These are phyloP conservation scores for Spongispora temasekensis DNA, from an alignment of 1,284 basidiomycete genomes.

Conservation along the genomic window DNA sequence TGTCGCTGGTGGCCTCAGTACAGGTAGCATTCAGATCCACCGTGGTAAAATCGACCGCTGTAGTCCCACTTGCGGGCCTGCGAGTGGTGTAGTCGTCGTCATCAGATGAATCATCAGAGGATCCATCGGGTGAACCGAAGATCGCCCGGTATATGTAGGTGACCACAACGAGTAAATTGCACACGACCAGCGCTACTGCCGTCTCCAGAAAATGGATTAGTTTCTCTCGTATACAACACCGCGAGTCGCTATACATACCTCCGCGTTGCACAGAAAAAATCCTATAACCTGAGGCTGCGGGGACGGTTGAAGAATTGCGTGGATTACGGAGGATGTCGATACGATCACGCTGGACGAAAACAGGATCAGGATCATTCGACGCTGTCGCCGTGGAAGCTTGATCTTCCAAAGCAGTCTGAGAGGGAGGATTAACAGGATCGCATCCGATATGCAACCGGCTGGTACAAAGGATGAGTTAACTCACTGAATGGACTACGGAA, in stretches of 20 bases:
- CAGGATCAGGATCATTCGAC: neutral
- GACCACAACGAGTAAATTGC: neutral
- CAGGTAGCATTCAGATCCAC: no score
- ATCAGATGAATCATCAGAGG: no score
- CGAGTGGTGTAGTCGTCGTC: no score
- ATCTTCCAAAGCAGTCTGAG: neutral
- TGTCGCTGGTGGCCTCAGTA: no score
- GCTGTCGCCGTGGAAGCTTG: neutral
- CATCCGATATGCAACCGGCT: neutral
- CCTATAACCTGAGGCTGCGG: neutral
- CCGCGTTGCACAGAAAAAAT: neutral
- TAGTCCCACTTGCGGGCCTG: no score
- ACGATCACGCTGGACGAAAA: neutral
- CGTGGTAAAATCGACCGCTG: no score
- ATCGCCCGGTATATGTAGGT: neutral
- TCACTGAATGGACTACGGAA: no score
- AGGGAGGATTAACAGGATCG: neutral
- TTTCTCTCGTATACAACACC: neutral
- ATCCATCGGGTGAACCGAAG: neutral
- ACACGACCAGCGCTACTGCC: neutral
- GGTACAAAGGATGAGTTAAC: neutral
- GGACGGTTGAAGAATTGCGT: neutral
- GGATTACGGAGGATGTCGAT: neutral
- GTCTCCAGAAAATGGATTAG: neutral
- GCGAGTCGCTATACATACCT: neutral